Evolutionary conservation across 2,329 filamentous ascomycete species (phyloP).

Genomic region (Fusarium continuum): DNA sequence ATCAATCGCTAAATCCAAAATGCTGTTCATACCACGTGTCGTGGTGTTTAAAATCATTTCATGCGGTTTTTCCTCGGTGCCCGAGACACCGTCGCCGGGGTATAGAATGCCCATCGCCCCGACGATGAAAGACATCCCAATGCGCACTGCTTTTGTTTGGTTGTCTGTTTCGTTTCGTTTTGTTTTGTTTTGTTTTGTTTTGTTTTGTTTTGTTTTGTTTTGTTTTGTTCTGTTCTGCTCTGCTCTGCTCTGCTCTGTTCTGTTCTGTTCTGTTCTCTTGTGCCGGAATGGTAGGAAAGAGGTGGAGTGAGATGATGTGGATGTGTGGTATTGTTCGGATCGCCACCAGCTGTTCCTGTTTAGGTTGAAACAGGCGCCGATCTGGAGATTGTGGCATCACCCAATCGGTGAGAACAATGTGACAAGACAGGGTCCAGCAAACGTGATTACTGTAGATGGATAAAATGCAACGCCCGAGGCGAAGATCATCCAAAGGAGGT

Average conservation of each 20-base stretch:
- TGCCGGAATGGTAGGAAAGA: constrained; percentile 8
- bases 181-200: too few relatives aligned
- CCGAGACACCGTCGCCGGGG: constrained; percentile 25
- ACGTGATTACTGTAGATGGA: constrained; percentile 5
- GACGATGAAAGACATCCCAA: constrained; percentile 30
- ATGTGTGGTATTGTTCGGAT: constrained; percentile 25
- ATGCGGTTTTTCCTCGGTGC: constrained; percentile 30
- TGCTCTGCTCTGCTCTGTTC: too few relatives aligned
- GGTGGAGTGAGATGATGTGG: constrained; percentile 1
- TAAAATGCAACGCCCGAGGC: constrained; percentile 5
- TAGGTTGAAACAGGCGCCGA: constrained; percentile 16
- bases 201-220: too few relatives aligned
- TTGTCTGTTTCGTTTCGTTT: constrained; percentile 19
- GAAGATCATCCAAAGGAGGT: constrained; percentile 10
- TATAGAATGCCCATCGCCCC: constrained; percentile 3
- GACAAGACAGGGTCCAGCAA: constrained; percentile 8
- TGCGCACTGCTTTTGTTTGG: constrained; percentile 41
- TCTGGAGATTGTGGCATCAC: constrained; percentile 14
- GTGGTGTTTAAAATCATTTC: constrained; percentile 26
- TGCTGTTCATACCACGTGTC: constrained; percentile 20
- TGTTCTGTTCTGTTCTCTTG: constrained; percentile 12
- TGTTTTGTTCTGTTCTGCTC: too few relatives aligned
- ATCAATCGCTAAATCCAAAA: constrained; percentile 38
- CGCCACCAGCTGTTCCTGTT: constrained; percentile 24
- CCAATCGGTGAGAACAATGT: constrained; percentile 17